phyloP scores from a whole-genome alignment of 225 moss, liverwort and hornwort genomes.

The Pseudisothecium myosuroides region DNA sequence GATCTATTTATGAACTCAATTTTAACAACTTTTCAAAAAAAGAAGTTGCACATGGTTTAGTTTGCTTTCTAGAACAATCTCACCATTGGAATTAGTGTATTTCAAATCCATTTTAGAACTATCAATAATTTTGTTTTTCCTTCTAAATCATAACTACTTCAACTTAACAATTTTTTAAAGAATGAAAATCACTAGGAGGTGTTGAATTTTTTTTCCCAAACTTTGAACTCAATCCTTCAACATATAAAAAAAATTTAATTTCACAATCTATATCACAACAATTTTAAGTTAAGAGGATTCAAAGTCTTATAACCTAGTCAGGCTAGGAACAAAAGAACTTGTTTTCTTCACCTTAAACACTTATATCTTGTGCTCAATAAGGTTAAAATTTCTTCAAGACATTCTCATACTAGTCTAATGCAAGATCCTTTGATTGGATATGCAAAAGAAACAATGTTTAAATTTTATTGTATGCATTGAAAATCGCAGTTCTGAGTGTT shows the following conservation, averaged over 20 bases:
- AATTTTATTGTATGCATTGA: neutral
- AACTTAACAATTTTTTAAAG: too few species aligned
- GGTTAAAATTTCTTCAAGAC: neutral
- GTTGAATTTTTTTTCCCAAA: too few species aligned
- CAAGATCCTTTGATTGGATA: neutral
- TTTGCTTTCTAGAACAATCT: neutral
- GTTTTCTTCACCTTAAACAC: too few species aligned
- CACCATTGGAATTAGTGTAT: neutral
- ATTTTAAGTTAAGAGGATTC: neutral
- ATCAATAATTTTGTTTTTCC: neutral
- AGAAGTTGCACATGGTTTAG: neutral
- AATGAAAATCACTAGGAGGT: too few species aligned
- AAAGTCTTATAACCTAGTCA: neutral
- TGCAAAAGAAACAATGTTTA: neutral
- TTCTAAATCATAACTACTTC: too few species aligned
- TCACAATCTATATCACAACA: neutral
- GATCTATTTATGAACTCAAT: neutral
- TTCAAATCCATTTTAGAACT: neutral
- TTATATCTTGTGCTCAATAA: neutral
- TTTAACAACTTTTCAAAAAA: neutral
- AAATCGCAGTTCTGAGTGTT: neutral
- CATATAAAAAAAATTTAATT: neutral
- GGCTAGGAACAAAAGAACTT: neutral
- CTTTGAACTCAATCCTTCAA: too few species aligned
- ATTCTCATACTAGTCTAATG: neutral